phyloP scores from a whole-genome alignment of 2,329 filamentous ascomycete genomes.

The Paracoccidioides brasiliensis region DNA sequence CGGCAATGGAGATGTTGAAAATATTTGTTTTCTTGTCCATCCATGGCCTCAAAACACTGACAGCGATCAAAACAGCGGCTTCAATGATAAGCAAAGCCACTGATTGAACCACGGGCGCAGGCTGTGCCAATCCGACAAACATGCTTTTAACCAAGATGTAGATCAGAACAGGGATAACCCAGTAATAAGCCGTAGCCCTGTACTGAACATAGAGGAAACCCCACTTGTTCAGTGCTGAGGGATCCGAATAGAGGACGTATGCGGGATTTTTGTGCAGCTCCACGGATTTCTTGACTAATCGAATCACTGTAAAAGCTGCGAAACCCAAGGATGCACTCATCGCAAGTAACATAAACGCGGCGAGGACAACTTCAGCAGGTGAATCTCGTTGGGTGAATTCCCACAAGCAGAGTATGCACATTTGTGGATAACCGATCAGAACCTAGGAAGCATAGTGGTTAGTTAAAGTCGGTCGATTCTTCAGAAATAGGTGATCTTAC shows the following conservation, averaged over 20 bases:
- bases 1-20: conserved; percentile 87
- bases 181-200: conserved; percentile 91
- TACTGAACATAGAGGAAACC: conserved; percentile 96
- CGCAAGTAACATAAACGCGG: conserved; percentile 76
- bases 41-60: conserved; percentile 76
- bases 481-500: conserved; percentile 20
- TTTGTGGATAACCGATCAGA: conserved; percentile 82
- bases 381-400: conserved; percentile 82
- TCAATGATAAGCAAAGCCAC: conserved; percentile 76
- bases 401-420: conserved; percentile 84
- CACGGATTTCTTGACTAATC: conserved; percentile 76
- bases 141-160: conserved; percentile 81
- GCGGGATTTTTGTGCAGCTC: conserved; percentile 90
- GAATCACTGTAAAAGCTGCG: conserved; percentile 82
- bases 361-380: conserved; percentile 69
- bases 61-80: conserved; percentile 59
- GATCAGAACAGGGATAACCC: conserved; percentile 63
- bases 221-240: conserved; percentile 92
- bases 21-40: conserved; percentile 98
- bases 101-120: conserved; percentile 58
- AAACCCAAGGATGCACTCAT: conserved; percentile 66
- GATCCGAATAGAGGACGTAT: conserved; percentile 93
- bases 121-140: conserved; percentile 74
- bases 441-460: conserved; percentile 32
- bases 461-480: neutral